Evolutionary conservation across 1,139 yeast species (phyloP).

Genomic region (Wickerhamomyces sp.): DNA sequence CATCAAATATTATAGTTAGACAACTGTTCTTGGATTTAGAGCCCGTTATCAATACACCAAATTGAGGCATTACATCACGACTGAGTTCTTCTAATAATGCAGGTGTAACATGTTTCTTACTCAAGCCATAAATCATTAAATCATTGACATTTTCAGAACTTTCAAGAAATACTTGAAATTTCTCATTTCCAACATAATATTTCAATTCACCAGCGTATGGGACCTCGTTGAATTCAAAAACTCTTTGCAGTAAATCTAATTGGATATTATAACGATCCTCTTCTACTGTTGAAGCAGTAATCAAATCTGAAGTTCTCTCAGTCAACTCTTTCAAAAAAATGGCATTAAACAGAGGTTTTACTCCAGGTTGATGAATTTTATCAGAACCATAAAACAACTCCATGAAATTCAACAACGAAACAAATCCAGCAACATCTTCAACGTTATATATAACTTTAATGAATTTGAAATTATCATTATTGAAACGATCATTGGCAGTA

Average conservation of each 20-base stretch:
- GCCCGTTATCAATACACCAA: constrained; percentile 7
- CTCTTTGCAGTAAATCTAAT: constrained; percentile 17
- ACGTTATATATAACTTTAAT: constrained; percentile 26
- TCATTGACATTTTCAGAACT: constrained; percentile 13
- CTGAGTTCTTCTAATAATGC: constrained; percentile 3
- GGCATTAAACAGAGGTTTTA: constrained; percentile 38
- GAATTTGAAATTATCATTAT: constrained; percentile 16
- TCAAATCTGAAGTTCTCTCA: constrained; percentile 62
- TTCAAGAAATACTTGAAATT: constrained; percentile 17
- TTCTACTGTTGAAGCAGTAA: constrained; percentile 51
- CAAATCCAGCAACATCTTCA: constrained; percentile 20
- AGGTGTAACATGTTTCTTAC: constrained; percentile 8
- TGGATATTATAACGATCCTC: constrained; percentile 31
- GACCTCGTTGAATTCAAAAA: constrained; percentile 21
- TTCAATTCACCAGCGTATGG: constrained; percentile 21
- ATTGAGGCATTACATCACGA: constrained; percentile 5
- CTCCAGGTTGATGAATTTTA: constrained; percentile 6
- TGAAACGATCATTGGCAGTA: constrained; percentile 9
- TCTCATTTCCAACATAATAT: constrained; percentile 18
- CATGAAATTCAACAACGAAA: constrained; percentile 29
- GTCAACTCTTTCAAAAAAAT: constrained; percentile 54
- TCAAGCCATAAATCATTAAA: constrained; percentile 14
- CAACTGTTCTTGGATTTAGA: constrained; percentile 5
- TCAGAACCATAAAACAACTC: constrained; percentile 26
- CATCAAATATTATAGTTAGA: constrained; percentile 3